phyloP scores from a whole-genome alignment of 2,329 filamentous ascomycete species.

The Cadophora malorum region DNA sequence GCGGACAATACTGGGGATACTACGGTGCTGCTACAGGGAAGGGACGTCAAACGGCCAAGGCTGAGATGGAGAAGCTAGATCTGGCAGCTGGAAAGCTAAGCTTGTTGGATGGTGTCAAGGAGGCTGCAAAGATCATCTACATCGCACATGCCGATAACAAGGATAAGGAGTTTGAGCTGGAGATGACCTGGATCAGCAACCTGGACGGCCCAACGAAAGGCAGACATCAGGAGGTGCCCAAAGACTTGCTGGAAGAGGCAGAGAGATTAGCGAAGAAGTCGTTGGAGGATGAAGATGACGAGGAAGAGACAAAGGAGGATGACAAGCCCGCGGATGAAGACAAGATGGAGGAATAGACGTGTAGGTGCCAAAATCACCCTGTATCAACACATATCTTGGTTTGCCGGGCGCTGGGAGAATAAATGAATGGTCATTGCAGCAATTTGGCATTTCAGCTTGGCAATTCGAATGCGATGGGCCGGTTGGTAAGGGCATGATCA shows the following conservation, averaged over 20 bases:
- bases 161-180: slow-evolving; percentile 99
- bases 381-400: slow-evolving; percentile 42
- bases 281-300: slow-evolving; percentile 83
- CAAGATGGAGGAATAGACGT: slow-evolving; percentile 85
- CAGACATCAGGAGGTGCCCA: slow-evolving; percentile 90
- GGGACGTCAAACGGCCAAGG: slow-evolving; percentile 94
- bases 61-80: slow-evolving; percentile 97
- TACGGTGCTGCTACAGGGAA: slow-evolving; percentile 98
- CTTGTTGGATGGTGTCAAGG: slow-evolving; percentile 88
- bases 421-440: slow-evolving; percentile 18
- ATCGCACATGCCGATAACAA: slow-evolving; percentile 98
- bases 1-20: slow-evolving; percentile 97
- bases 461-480: neutral
- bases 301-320: slow-evolving; percentile 72
- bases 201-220: slow-evolving; percentile 88
- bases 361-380: slow-evolving; percentile 38
- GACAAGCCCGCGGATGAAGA: slow-evolving; percentile 67
- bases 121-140: slow-evolving; percentile 96
- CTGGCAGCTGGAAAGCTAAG: slow-evolving; percentile 78
- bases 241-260: slow-evolving; percentile 87
- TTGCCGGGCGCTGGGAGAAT: slow-evolving; percentile 15
- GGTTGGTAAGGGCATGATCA: too few relatives aligned
- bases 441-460: neutral
- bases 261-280: slow-evolving; percentile 91
- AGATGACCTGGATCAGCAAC: slow-evolving; percentile 97